phyloP scores from a whole-genome alignment of 495 filamentous ascomycete species.

The Penicillium diatomitis region DNA sequence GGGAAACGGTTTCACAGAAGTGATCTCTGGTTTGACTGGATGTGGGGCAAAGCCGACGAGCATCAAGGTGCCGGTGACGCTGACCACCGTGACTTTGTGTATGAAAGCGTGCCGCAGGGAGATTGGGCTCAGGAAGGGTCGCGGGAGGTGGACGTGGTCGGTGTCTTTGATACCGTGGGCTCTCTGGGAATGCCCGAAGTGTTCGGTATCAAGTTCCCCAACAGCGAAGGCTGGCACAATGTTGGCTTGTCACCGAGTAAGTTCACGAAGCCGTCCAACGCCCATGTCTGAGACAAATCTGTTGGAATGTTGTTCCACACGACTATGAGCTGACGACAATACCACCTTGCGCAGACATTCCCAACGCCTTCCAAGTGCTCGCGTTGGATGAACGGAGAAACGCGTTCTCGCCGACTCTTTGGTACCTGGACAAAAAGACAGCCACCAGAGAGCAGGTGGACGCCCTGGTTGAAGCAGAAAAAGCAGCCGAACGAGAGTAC shows the following conservation, averaged over 20 bases:
- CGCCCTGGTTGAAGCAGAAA: neutral
- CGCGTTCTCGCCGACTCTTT: constrained; percentile 46
- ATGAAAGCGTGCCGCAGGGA: constrained; percentile 1
- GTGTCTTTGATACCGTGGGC: constrained; percentile 55
- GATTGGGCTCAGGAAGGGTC: constrained; percentile 13
- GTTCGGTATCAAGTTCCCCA: constrained; percentile 11
- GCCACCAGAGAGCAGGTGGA: constrained; percentile 10
- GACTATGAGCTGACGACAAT: neutral
- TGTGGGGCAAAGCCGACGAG: constrained; percentile 16
- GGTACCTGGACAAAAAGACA: constrained; percentile 30
- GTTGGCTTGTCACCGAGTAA: constrained; percentile 13
- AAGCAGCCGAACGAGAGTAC: neutral
- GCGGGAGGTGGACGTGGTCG: constrained; percentile 39
- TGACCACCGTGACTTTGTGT: constrained; percentile 4
- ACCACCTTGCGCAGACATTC: constrained; percentile 26
- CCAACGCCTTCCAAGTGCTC: constrained; percentile 52
- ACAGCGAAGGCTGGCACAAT: constrained; percentile 10
- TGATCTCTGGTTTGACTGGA: constrained; percentile 12
- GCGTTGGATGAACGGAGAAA: constrained; percentile 47
- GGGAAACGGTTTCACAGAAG: constrained; percentile 14
- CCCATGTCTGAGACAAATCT: too few relatives aligned
- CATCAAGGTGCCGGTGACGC: constrained; percentile 10
- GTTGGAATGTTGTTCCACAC: neutral
- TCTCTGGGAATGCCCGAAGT: constrained; percentile 17
- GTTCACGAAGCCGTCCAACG: neutral